These are phyloP conservation scores for Breynia disticha DNA, from an alignment of 441 rosid species.

Conservation along the genomic window DNA sequence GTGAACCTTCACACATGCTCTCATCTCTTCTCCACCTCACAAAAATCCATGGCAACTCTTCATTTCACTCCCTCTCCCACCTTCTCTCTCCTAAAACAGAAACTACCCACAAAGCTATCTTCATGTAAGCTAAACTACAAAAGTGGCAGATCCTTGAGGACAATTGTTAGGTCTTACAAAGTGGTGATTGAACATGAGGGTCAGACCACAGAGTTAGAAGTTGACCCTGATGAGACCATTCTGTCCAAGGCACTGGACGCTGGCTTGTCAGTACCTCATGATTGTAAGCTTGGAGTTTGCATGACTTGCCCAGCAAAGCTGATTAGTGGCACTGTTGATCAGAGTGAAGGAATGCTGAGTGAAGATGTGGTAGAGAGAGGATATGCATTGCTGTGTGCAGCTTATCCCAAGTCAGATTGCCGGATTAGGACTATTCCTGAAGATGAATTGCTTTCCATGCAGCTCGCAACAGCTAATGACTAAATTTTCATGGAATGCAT, in stretches of 20 bases:
- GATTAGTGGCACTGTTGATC: constrained; percentile 58
- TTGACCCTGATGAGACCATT: constrained; percentile 79
- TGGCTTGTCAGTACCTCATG: constrained; percentile 65
- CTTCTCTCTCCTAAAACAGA: constrained; percentile 33
- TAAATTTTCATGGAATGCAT: constrained; percentile 15
- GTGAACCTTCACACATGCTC: background rate
- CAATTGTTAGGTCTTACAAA: constrained; percentile 40
- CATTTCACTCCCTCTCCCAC: constrained; percentile 41
- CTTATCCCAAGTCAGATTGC: constrained; percentile 83
- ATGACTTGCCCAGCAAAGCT: constrained; percentile 97
- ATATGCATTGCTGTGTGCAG: constrained; percentile 60
- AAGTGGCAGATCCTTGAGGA: constrained; percentile 16
- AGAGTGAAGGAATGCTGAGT: constrained; percentile 92
- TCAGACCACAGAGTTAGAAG: constrained; percentile 52
- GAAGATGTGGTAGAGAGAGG: constrained; percentile 90
- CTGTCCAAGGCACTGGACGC: constrained; percentile 69
- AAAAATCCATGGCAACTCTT: constrained; percentile 44
- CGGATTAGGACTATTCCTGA: constrained; percentile 74
- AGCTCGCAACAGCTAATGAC: constrained; percentile 82
- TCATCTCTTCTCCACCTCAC: constrained; percentile 1
- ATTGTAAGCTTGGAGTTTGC: constrained; percentile 96
- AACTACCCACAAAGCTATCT: constrained; percentile 11
- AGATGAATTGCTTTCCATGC: constrained; percentile 70
- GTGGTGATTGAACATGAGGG: constrained; percentile 74
- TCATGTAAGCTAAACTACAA: constrained; percentile 22